Conservation (phyloP, 495 filamentous ascomycete genomes). For the Bryoglossum gracile region DNA sequence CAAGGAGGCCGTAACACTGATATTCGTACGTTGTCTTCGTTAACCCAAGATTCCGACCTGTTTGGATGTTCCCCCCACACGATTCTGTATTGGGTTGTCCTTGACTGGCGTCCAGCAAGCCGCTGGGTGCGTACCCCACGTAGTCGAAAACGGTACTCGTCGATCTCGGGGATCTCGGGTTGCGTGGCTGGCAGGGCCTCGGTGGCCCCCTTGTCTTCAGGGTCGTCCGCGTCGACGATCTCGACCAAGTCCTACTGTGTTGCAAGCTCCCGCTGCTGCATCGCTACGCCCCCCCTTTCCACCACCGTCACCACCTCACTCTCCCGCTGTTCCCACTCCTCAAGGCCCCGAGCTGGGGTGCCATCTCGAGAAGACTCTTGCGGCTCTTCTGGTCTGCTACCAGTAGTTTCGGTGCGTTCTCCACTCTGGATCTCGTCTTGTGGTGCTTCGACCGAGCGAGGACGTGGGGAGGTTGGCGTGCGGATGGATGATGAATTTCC, state of each 20-base stretch:
- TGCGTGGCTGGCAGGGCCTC: slow-evolving; percentile 12
- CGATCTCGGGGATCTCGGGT: slow-evolving; percentile 7
- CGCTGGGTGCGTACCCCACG: slow-evolving; percentile 7
- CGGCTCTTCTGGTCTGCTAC: neutral
- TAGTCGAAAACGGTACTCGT: slow-evolving; percentile 8
- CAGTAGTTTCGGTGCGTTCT: slow-evolving; percentile 2
- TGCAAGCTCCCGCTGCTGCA: slow-evolving; percentile 4
- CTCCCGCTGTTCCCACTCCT: neutral
- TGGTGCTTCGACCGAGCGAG: neutral
- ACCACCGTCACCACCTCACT: slow-evolving; percentile 1
- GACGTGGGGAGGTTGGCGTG: slow-evolving; percentile 1
- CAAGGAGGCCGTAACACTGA: slow-evolving; percentile 9
- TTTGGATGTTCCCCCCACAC: slow-evolving; percentile 6
- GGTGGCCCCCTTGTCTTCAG: slow-evolving; percentile 10
- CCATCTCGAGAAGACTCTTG: neutral
- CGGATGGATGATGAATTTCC: slow-evolving; percentile 4
- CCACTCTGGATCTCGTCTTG: slow-evolving; percentile 9
- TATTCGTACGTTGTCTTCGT: slow-evolving; percentile 4
- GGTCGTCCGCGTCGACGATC: slow-evolving; percentile 3
- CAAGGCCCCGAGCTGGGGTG: neutral
- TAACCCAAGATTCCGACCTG: slow-evolving; percentile 4
- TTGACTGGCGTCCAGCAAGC: slow-evolving; percentile 8
- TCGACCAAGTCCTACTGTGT: slow-evolving; percentile 7
- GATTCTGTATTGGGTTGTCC: neutral
- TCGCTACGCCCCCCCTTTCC: neutral